These are phyloP conservation scores for Asterionellopsis glacialis DNA, from an alignment of 108 stramenopile genomes.

Conservation along the genomic window DNA sequence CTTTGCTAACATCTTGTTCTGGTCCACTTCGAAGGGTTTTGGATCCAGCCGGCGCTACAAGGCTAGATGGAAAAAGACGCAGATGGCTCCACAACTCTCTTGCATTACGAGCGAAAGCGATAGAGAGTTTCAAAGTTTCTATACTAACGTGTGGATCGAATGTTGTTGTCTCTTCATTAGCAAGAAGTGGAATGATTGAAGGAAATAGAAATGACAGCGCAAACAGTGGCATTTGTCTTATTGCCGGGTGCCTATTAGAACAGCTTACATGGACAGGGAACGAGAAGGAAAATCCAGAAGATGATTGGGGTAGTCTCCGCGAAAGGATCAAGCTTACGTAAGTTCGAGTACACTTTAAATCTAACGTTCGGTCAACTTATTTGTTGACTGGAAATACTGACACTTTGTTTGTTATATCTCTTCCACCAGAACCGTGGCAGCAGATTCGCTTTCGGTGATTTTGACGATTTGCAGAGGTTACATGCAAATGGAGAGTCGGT, in stretches of 20 bases:
- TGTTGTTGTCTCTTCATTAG: conserved; percentile 5
- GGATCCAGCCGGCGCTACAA: conserved; percentile 25
- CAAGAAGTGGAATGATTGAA: background rate
- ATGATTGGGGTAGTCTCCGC: conserved; percentile 23
- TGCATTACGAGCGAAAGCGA: conserved; percentile 17
- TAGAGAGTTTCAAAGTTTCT: conserved; percentile 13
- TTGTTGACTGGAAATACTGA: background rate
- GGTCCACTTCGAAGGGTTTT: conserved; percentile 21
- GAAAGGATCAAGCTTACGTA: conserved; percentile 23
- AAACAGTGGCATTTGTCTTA: conserved; percentile 21
- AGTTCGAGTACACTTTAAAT: background rate
- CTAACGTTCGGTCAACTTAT: background rate
- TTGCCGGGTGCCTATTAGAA: conserved; percentile 39
- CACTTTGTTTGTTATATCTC: background rate
- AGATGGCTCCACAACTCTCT: conserved; percentile 45
- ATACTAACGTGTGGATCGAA: conserved; percentile 26
- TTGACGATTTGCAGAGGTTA: background rate
- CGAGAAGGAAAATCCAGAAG: background rate
- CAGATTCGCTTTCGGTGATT: background rate
- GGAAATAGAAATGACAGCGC: conserved; percentile 3
- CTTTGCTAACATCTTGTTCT: conserved; percentile 39
- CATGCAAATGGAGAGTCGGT: background rate
- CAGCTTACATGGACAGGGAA: conserved; percentile 13
- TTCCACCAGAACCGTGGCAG: background rate
- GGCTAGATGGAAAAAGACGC: conserved; percentile 28